These are phyloP conservation scores for Hypomyces perniciosus DNA, from an alignment of 2,329 filamentous ascomycete genomes.

Conservation along the genomic window DNA sequence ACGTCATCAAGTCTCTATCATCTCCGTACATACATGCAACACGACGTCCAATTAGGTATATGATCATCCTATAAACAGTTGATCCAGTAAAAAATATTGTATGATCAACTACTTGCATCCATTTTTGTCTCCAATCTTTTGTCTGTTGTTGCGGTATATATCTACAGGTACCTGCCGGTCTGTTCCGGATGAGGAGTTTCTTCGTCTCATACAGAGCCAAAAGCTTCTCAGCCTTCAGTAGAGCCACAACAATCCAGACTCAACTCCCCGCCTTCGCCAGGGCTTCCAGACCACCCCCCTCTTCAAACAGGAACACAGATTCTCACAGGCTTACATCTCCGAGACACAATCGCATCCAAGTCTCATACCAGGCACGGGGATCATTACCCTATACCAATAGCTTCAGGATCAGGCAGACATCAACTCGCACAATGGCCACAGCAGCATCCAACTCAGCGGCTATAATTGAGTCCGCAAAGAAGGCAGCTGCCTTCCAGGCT, in stretches of 20 bases:
- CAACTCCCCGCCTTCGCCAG: background rate
- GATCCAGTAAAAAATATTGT: background rate
- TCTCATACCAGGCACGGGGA: background rate
- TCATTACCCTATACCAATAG: background rate
- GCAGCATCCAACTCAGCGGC: background rate
- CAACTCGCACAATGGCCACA: conserved; percentile 1
- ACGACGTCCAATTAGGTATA: too few species aligned
- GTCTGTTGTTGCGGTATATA: conserved; percentile 3
- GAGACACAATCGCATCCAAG: background rate
- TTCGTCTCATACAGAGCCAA: background rate
- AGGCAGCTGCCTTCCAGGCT: conserved; percentile 66
- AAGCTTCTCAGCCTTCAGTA: background rate
- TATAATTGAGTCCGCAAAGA: conserved; percentile 67
- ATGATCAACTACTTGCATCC: background rate
- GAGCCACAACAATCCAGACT: background rate
- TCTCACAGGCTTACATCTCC: background rate
- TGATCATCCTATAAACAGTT: background rate
- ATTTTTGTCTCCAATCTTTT: background rate
- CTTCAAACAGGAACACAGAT: background rate
- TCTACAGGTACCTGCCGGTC: background rate
- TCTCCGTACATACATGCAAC: too few species aligned
- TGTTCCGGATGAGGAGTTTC: background rate
- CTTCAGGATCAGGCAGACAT: background rate
- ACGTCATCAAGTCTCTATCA: too few species aligned
- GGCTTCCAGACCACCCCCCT: background rate